phyloP scores from a whole-genome alignment of 2,329 filamentous ascomycete genomes.

The Fusarium austroafricanum region DNA sequence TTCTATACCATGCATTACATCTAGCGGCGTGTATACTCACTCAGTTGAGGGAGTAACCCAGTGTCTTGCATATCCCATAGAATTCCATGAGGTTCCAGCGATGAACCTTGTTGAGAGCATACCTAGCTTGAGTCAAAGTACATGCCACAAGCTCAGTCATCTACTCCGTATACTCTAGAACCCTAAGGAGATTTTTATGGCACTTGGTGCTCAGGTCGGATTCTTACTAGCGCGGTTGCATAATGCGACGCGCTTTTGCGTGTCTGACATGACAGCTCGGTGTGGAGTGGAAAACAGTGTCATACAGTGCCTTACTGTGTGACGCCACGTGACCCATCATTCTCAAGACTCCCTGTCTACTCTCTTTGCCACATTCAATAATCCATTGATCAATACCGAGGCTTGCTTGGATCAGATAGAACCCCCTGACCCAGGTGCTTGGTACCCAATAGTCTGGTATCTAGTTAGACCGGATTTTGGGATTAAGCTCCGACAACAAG shows the following conservation, averaged over 20 bases:
- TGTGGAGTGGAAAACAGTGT: too few species aligned
- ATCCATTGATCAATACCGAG: constrained; percentile 20
- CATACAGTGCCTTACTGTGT: constrained; percentile 11
- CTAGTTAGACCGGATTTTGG: not conserved
- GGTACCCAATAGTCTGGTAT: constrained; percentile 34
- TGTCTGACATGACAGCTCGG: too few species aligned
- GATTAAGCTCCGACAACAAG: constrained; percentile 8
- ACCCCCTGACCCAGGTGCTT: constrained; percentile 32
- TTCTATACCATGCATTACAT: constrained; percentile 3
- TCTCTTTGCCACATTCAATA: constrained; percentile 29
- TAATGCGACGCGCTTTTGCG: constrained; percentile 26
- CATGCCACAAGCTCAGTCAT: too few species aligned
- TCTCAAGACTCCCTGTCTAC: not conserved
- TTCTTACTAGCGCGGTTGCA: constrained; percentile 1
- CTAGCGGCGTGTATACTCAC: constrained; percentile 3
- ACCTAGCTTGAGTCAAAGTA: too few species aligned
- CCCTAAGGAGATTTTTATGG: too few species aligned
- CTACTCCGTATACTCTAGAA: too few species aligned
- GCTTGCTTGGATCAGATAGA: constrained; percentile 17
- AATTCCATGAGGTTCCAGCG: not conserved
- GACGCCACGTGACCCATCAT: constrained; percentile 27
- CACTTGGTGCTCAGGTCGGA: not conserved
- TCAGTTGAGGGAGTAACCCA: not conserved
- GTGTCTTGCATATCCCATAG: not conserved
- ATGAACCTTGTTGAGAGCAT: not conserved